Percentiles rank a stretch among this genome's conserved stretches.
These are phyloP conservation scores for Pythium monospermum DNA, from an alignment of 352 stramenopile genomes.

Conservation along the genomic window DNA sequence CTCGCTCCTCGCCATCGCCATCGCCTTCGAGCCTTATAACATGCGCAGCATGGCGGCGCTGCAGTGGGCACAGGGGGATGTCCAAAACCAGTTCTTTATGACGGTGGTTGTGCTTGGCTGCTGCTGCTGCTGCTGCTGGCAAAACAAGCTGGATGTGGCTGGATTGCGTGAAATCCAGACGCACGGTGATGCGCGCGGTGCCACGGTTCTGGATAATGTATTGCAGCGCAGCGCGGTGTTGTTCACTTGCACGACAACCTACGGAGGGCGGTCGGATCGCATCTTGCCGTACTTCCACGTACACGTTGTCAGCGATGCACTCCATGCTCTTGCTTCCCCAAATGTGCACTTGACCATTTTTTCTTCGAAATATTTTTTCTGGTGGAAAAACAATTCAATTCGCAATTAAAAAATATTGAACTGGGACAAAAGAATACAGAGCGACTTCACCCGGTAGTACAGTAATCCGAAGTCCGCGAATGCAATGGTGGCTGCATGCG, in stretches of 20 bases:
- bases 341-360: neutral
- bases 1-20: slow-evolving; percentile 24
- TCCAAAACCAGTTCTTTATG: slow-evolving; percentile 23
- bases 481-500: too few relatives aligned
- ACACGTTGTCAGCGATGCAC: slow-evolving; percentile 27
- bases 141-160: slow-evolving; percentile 29
- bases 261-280: neutral
- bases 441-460: too few relatives aligned
- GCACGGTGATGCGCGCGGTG: slow-evolving; percentile 29
- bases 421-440: too few relatives aligned
- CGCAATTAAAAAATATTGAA: too few relatives aligned
- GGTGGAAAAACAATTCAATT: neutral
- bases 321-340: slow-evolving; percentile 2
- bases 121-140: neutral
- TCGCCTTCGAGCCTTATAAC: slow-evolving; percentile 24
- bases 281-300: slow-evolving; percentile 25
- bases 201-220: slow-evolving; percentile 42
- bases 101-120: too few relatives aligned
- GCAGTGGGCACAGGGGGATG: slow-evolving; percentile 30
- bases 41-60: slow-evolving; percentile 27
- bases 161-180: slow-evolving; percentile 42
- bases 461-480: too few relatives aligned
- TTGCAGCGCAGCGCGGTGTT: slow-evolving; percentile 23
- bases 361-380: neutral
- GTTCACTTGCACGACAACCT: neutral